Evolutionary conservation across 176 grass and related monocot genomes (phyloP).

Genomic region (Elaeis guineensis): DNA sequence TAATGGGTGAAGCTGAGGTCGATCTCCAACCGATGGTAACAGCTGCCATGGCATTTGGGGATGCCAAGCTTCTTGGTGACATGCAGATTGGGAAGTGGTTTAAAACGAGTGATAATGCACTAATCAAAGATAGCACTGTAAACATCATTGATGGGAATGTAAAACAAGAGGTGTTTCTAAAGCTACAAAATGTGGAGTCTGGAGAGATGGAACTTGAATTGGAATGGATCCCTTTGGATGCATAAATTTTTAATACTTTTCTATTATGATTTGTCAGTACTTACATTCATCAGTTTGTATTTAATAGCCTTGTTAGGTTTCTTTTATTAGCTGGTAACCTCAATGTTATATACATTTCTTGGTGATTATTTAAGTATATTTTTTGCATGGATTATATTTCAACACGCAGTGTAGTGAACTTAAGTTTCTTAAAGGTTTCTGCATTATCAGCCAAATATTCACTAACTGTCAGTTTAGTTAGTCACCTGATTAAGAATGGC

Average conservation of each 20-base stretch:
- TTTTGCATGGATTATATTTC: too few species aligned
- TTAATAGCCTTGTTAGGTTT: too few species aligned
- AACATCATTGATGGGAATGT: constrained; percentile 70
- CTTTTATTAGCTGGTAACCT: too few species aligned
- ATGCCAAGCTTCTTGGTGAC: constrained; percentile 48
- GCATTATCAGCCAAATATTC: too few species aligned
- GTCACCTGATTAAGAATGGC: too few species aligned
- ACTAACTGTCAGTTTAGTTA: too few species aligned
- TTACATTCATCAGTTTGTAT: too few species aligned
- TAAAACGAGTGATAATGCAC: constrained; percentile 80
- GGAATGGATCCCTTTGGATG: constrained; percentile 70
- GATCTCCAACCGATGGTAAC: constrained; percentile 95
- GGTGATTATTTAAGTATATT: too few species aligned
- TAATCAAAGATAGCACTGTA: constrained; percentile 73
- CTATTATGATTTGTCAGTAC: too few species aligned
- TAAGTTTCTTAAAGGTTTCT: too few species aligned
- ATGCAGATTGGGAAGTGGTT: constrained; percentile 98
- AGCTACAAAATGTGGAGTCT: constrained; percentile 92
- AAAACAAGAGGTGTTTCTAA: constrained; percentile 77
- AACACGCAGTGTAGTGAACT: too few species aligned
- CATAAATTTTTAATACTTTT: constrained; percentile 16
- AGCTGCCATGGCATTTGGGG: constrained; percentile 78
- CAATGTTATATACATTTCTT: too few species aligned
- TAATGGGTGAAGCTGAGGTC: constrained; percentile 97
- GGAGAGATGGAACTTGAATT: constrained; percentile 81